Base-by-base conservation (phyloP, 2,329 filamentous ascomycete species). In the Colletotrichum tabaci region DNA sequence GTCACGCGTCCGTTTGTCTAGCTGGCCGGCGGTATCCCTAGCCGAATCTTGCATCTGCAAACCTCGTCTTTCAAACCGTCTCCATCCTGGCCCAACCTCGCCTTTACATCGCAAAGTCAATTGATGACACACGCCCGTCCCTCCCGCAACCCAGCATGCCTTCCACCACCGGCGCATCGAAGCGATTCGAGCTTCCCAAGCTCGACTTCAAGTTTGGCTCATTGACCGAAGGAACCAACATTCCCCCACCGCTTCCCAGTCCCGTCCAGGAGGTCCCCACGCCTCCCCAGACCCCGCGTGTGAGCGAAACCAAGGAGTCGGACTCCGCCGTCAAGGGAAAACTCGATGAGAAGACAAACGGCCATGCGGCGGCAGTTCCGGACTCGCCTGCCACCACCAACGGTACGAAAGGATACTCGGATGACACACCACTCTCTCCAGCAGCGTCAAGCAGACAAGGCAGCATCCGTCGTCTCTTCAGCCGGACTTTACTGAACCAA, bases 161-260 rank as follows among this genome's bases (percentile, higher is more conserved):
- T 49, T 42, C 65, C 38, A 49, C 65, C 44, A 66, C 47, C 46
- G 65, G 49, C 58, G 55, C 15, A 46, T 66, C 67, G 16, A 80
- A 78, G 68, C 83, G 83, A 75, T 90, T 91, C 74, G 87, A 90
- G 81, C 85, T 91, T 69, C 89, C 89, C 10, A 85, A 84, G 57
- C 84, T 91, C 72, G 82, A 90, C 74, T 85, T 91, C 81, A 86
- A 89, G 74, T 89, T 90, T 75, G 84, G 85, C 71, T 88, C 86
- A 57, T 82, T 91, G 77, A 90, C 89, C 53, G 88, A 90, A 50
- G 89, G 89, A 65, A 91, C 89, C 78, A 77, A 88, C 77, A 91
- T 91, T 74, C 89, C 89, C 53, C 87, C 89, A 40, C 89, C 89
- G 30, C 83, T 82, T 57, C 87, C 88, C 21, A 90, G 88, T 58